Evolutionary conservation across 768 basidiomycete genomes (phyloP).

Genomic region (Agaricus subrufescens): DNA sequence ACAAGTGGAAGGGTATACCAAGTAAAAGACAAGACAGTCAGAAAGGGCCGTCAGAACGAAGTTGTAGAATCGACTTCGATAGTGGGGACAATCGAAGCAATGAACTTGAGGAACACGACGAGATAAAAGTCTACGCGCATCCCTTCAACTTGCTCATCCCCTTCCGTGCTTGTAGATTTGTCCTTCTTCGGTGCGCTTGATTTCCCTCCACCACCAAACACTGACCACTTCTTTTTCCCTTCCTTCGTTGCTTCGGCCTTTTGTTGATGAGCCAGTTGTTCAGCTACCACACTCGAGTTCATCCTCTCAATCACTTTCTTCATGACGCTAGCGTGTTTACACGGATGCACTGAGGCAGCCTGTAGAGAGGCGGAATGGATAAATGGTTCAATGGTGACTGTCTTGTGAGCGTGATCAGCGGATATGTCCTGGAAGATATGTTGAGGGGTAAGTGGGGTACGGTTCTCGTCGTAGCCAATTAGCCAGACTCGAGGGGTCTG

Average conservation of each 20-base stretch:
- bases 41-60: conserved; percentile 36
- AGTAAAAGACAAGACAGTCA: background rate
- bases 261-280: conserved; percentile 62
- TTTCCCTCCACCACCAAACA: conserved; percentile 41
- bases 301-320: conserved; percentile 99
- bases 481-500: conserved; percentile 98
- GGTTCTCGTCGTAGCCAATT: conserved; percentile 95
- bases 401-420: conserved; percentile 96
- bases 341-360: conserved; percentile 93
- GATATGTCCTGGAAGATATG: conserved; percentile 98
- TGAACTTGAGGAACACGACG: conserved; percentile 98
- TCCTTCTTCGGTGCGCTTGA: conserved; percentile 8
- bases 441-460: conserved; percentile 78
- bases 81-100: conserved; percentile 96
- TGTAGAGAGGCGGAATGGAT: conserved; percentile 86
- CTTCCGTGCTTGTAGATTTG: conserved; percentile 25
- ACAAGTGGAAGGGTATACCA: conserved; percentile 5
- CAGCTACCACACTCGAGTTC: conserved; percentile 83
- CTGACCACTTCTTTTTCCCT: conserved; percentile 76
- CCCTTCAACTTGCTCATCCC: conserved; percentile 77
- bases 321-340: conserved; percentile 99
- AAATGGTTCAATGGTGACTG: conserved; percentile 97
- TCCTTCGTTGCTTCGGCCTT: conserved; percentile 40
- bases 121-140: conserved; percentile 98
- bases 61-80: conserved; percentile 97